Base-by-base conservation (phyloP, 176 grass and related monocot genomes). In the Carex parvula region DNA sequence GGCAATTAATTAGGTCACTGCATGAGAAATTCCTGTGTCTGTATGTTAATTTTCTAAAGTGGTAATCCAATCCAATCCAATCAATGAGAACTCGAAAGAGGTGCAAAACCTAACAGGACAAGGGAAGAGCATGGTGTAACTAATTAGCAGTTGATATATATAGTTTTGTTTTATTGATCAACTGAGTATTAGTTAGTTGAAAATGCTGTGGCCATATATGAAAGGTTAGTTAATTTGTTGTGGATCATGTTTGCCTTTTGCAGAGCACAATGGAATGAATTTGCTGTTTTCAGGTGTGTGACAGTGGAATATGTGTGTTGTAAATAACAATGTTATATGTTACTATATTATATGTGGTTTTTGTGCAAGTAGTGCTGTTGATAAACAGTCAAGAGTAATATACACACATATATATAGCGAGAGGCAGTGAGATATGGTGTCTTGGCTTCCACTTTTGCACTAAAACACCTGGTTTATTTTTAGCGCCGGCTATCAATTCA, bases 171-270 rank as follows among this genome's bases (percentile, higher is more conserved):
- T 5, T 54, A 52, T 55, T 88, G 24, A 54, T 46, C 6, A 46
- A 17, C 32, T 81, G 12, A 8, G 20, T 15, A 20, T 18, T 79
- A 46, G 4, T 63, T 60, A 46, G 86, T 79, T 76, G 70, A 39
- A 67, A 76, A 33, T 79, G 68, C 39, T 22, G 46, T 39, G 53
- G 73, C 50, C 60, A 54, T n/a, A n/a, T n/a, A n/a, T 46, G 17
- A 42, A 64, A 71, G 22, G 77, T 50, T 12, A 3, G 64, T 85
- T 58, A n/a, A 62, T 61, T 84, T 70, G 87, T 89, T 85, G 87
- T n/a, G 17, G 83, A 26, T 26, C 26, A 26, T 89, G 87, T 89
- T 89, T 61, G 83, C 78, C 83, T 85, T 89, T 89, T 85, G 13
- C 84, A 86, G 56, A 82, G 58, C 83, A 89, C 12, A 39, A 48